These are phyloP conservation scores for Phytophthora hybrid DNA, from an alignment of 352 stramenopile genomes.

Conservation along the genomic window DNA sequence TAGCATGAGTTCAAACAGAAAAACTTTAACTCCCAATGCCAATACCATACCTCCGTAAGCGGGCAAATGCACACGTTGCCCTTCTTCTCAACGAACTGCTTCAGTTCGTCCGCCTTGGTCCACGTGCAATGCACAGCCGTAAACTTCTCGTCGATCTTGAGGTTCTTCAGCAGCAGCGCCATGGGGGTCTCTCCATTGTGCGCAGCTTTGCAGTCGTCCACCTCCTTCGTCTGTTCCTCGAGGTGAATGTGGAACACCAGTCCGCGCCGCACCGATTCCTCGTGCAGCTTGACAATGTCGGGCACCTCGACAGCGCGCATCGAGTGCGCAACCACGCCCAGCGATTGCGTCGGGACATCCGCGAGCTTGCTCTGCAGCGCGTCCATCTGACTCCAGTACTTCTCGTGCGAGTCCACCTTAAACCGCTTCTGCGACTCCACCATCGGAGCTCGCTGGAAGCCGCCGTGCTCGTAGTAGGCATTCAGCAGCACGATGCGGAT, in stretches of 20 bases:
- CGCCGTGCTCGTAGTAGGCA: conserved; percentile 78
- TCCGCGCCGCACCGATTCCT: conserved; percentile 67
- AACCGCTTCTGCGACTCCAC: conserved; percentile 73
- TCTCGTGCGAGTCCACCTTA: conserved; percentile 68
- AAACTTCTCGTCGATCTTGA: conserved; percentile 78
- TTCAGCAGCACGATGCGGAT: conserved; percentile 82
- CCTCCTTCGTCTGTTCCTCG: conserved; percentile 78
- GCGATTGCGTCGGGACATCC: conserved; percentile 54
- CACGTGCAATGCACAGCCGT: conserved; percentile 83
- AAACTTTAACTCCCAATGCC: neutral
- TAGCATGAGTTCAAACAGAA: neutral
- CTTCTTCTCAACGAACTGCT: conserved; percentile 64
- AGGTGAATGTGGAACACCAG: conserved; percentile 80
- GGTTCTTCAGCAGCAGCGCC: conserved; percentile 67
- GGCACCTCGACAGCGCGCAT: conserved; percentile 71
- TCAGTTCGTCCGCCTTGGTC: conserved; percentile 63
- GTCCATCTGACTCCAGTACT: conserved; percentile 82
- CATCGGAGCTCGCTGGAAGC: conserved; percentile 70
- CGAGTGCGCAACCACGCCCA: conserved; percentile 81
- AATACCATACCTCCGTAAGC: conserved; percentile 58
- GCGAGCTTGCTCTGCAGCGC: conserved; percentile 38
- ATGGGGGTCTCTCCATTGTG: conserved; percentile 69
- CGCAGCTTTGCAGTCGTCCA: conserved; percentile 76
- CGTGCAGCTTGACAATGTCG: conserved; percentile 71
- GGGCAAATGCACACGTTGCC: conserved; percentile 83